Conservation (phyloP, 257 asterid genomes). For the Anisodus acutangulus region DNA sequence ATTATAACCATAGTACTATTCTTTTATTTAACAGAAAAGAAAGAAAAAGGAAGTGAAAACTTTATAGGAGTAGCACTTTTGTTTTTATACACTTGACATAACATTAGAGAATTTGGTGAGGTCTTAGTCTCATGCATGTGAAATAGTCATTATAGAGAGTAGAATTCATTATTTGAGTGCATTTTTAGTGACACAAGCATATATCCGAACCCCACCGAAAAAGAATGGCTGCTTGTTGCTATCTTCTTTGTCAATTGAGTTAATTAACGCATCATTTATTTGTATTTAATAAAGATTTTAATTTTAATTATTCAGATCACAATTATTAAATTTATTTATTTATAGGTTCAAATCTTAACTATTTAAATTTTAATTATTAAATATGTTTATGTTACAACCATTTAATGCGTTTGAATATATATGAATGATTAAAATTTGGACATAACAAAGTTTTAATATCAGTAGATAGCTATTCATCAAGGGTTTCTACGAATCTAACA, state of each 20-base stretch:
- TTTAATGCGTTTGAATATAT: background rate
- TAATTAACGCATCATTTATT: background rate
- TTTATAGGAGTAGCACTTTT: slow-evolving; percentile 15
- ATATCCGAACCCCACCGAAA: background rate
- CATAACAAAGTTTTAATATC: background rate
- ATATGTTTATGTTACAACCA: background rate
- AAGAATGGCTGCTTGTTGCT: background rate
- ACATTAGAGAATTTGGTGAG: background rate
- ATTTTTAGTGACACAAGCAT: background rate
- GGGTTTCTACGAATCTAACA: background rate
- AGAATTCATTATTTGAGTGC: background rate
- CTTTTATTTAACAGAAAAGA: background rate
- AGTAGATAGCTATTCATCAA: background rate
- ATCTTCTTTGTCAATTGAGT: background rate
- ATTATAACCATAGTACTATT: background rate
- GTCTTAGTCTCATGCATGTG: background rate
- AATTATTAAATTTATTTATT: background rate
- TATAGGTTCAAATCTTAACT: background rate
- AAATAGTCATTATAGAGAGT: background rate
- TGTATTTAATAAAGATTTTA: background rate
- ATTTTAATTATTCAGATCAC: background rate
- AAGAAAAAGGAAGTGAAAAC: background rate
- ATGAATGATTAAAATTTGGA: background rate
- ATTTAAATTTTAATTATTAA: background rate
- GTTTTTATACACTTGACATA: background rate